Conservation (phyloP, 495 filamentous ascomycete species). For the Aspergillus panamensis region DNA sequence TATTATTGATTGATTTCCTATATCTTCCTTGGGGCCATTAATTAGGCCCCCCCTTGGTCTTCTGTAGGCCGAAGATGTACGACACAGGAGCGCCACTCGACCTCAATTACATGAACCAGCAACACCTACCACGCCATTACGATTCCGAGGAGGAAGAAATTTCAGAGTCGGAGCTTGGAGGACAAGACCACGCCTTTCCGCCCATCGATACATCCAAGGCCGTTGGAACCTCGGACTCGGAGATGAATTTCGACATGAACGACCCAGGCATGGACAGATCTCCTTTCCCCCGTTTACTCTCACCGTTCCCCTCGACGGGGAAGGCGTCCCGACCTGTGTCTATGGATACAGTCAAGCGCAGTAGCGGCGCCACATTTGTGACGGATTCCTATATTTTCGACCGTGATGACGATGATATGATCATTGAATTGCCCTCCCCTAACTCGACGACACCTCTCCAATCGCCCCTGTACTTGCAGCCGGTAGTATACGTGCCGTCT, state of each 20-base stretch:
- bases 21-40: slow-evolving; percentile 3
- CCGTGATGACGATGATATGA: slow-evolving; percentile 36
- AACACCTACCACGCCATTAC: slow-evolving; percentile 37
- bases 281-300: slow-evolving; percentile 20
- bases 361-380: slow-evolving; percentile 33
- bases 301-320: slow-evolving; percentile 19
- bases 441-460: slow-evolving; percentile 32
- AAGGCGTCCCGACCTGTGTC: slow-evolving; percentile 38
- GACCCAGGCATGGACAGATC: slow-evolving; percentile 29
- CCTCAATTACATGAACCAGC: slow-evolving; percentile 38
- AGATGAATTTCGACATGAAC: slow-evolving; percentile 25
- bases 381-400: slow-evolving; percentile 39
- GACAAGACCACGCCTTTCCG: slow-evolving; percentile 35
- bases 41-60: background rate
- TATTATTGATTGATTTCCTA: slow-evolving; percentile 6
- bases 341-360: slow-evolving; percentile 43
- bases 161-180: slow-evolving; percentile 39
- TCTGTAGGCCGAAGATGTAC: slow-evolving; percentile 29
- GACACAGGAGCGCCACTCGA: slow-evolving; percentile 27
- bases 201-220: slow-evolving; percentile 30
- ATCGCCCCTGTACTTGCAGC: slow-evolving; percentile 35
- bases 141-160: slow-evolving; percentile 46
- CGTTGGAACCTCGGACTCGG: slow-evolving; percentile 27
- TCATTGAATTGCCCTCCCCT: slow-evolving; percentile 40
- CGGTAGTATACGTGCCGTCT: slow-evolving; percentile 33